These are phyloP conservation scores for Dictyophora rubrovolvata DNA, from an alignment of 768 basidiomycete genomes.

Conservation along the genomic window DNA sequence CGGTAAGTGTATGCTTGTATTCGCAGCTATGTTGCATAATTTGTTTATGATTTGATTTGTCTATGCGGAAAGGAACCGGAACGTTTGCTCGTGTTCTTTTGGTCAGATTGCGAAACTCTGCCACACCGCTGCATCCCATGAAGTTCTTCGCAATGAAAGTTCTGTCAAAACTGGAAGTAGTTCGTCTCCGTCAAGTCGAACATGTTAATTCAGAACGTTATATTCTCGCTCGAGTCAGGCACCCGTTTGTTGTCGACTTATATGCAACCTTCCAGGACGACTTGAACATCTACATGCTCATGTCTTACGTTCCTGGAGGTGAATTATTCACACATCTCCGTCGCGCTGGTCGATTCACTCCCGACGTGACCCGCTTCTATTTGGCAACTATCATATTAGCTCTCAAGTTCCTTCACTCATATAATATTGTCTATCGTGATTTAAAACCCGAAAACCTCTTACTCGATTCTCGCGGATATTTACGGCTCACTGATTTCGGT, in stretches of 20 bases:
- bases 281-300: slow-evolving; percentile 95
- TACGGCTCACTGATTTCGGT: slow-evolving; percentile 94
- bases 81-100: slow-evolving; percentile 92
- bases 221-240: slow-evolving; percentile 83
- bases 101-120: slow-evolving; percentile 57
- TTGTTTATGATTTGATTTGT: slow-evolving; percentile 3
- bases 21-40: neutral
- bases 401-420: slow-evolving; percentile 87
- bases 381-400: slow-evolving; percentile 93
- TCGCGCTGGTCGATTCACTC: slow-evolving; percentile 87
- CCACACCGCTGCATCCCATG: slow-evolving; percentile 37
- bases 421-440: slow-evolving; percentile 97
- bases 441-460: slow-evolving; percentile 99
- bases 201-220: slow-evolving; percentile 95
- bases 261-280: slow-evolving; percentile 94
- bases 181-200: slow-evolving; percentile 88
- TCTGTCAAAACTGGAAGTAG: slow-evolving; percentile 75
- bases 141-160: slow-evolving; percentile 83
- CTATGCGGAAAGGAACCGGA: slow-evolving; percentile 62
- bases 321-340: slow-evolving; percentile 96
- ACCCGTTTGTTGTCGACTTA: slow-evolving; percentile 95
- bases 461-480: slow-evolving; percentile 84
- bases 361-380: slow-evolving; percentile 97
- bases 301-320: slow-evolving; percentile 93
- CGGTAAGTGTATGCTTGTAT: slow-evolving; percentile 32